Conservation (phyloP, 176 grass and related monocot species). For the Eragrostis nindensis region DNA sequence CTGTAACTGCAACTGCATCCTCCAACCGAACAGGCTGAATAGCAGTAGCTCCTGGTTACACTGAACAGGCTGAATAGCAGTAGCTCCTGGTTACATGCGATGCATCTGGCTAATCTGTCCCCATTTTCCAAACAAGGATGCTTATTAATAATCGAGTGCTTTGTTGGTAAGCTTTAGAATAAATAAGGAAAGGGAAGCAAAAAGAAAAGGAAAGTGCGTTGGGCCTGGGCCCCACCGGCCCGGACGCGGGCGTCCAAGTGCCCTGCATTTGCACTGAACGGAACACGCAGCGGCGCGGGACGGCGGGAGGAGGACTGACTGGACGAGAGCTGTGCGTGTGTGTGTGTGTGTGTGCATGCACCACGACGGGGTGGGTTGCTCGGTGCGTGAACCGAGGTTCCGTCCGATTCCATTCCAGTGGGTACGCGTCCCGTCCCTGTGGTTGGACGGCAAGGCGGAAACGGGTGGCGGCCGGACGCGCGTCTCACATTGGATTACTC, state of each 20-base stretch:
- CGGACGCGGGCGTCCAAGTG: background rate
- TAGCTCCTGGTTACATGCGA: no score
- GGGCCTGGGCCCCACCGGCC: background rate
- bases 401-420: slow-evolving; percentile 3
- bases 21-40: no score
- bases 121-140: background rate
- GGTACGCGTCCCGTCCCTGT: background rate
- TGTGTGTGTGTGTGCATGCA: no score
- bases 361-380: background rate
- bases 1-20: no score
- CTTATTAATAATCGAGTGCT: background rate
- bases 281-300: background rate
- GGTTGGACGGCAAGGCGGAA: background rate
- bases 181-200: background rate
- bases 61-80: no score
- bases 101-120: no score
- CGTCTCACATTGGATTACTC: background rate
- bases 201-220: background rate
- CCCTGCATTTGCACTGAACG: background rate
- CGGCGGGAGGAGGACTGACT: no score
- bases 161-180: background rate
- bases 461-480: background rate
- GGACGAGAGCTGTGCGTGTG: no score
- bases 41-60: no score
- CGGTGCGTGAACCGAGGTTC: background rate